phyloP scores from a whole-genome alignment of 176 grass and related monocot species.

The Phragmites australis region DNA sequence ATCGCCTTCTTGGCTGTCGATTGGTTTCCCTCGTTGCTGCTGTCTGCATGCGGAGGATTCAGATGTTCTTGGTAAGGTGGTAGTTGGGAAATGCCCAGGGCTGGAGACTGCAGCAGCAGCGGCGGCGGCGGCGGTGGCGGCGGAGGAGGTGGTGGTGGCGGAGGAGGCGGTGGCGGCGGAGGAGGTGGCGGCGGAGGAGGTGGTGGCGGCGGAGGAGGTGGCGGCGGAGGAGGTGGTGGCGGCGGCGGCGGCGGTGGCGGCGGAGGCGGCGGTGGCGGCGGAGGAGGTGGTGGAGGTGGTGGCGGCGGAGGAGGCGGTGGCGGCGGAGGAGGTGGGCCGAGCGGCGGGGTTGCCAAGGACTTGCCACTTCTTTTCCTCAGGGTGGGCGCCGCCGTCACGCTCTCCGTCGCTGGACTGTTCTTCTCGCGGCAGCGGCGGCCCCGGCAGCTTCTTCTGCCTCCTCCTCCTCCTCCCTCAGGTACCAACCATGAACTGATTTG shows the following conservation, averaged over 20 bases:
- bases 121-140: constrained; percentile 7
- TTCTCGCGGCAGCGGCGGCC: constrained; percentile 50
- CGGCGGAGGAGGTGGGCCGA: constrained; percentile 29
- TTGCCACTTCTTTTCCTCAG: constrained; percentile 58
- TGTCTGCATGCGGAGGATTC: constrained; percentile 21
- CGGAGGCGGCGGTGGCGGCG: too few species aligned
- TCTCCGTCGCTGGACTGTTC: constrained; percentile 69
- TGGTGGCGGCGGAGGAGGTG: too few species aligned
- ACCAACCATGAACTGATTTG: constrained; percentile 16
- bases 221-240: too few species aligned
- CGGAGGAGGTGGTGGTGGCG: too few species aligned
- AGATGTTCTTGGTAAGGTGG: constrained; percentile 40
- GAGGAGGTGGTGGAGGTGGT: too few species aligned
- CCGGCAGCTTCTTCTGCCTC: constrained; percentile 35
- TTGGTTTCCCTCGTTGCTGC: constrained; percentile 21
- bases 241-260: too few species aligned
- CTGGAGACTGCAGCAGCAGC: constrained; percentile 35
- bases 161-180: too few species aligned
- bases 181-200: too few species aligned
- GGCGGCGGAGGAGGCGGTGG: too few species aligned
- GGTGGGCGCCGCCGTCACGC: constrained; percentile 53
- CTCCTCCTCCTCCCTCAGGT: constrained; percentile 35
- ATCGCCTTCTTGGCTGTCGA: constrained; percentile 16
- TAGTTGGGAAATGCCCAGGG: constrained; percentile 39
- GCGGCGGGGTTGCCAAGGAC: constrained; percentile 37